Evolutionary conservation across 345 rosid species (phyloP).

Genomic region (Eutrema yunnanense): DNA sequence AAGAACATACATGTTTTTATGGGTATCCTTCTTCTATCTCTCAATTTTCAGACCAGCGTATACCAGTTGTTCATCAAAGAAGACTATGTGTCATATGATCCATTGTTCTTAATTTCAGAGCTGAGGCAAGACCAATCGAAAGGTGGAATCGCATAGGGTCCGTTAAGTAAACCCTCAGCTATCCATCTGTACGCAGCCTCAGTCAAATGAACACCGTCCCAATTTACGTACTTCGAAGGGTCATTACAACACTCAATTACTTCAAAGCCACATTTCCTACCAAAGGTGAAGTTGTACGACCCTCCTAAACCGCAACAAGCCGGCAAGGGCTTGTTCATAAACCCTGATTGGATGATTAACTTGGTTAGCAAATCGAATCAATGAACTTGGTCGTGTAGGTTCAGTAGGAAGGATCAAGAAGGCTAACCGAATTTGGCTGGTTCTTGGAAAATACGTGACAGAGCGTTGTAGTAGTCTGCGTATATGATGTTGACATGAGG

Average conservation of each 20-base stretch:
- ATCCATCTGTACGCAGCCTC: constrained; percentile 24
- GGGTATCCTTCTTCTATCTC: neutral
- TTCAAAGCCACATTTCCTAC: constrained; percentile 9
- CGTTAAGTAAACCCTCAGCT: constrained; percentile 18
- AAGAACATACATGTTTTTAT: neutral
- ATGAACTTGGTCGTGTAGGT: neutral
- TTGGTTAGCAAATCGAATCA: neutral
- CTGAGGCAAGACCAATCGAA: constrained; percentile 19
- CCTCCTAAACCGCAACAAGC: constrained; percentile 43
- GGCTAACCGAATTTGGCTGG: constrained; percentile 38
- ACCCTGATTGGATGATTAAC: constrained; percentile 25
- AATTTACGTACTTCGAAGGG: constrained; percentile 33
- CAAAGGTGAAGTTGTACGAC: constrained; percentile 18
- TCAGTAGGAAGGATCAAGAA: neutral
- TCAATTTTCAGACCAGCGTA: neutral
- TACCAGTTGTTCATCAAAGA: neutral
- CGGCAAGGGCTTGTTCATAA: constrained; percentile 1
- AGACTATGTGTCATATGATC: neutral
- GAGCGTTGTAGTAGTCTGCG: constrained; percentile 35
- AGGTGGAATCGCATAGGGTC: constrained; percentile 17
- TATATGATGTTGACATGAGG: constrained; percentile 39
- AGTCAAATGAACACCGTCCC: constrained; percentile 42
- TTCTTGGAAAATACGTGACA: constrained; percentile 9
- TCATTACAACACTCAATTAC: constrained; percentile 17
- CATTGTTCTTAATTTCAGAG: neutral